phyloP scores from a whole-genome alignment of 2,329 filamentous ascomycete genomes.

The Grosmannia huntii region DNA sequence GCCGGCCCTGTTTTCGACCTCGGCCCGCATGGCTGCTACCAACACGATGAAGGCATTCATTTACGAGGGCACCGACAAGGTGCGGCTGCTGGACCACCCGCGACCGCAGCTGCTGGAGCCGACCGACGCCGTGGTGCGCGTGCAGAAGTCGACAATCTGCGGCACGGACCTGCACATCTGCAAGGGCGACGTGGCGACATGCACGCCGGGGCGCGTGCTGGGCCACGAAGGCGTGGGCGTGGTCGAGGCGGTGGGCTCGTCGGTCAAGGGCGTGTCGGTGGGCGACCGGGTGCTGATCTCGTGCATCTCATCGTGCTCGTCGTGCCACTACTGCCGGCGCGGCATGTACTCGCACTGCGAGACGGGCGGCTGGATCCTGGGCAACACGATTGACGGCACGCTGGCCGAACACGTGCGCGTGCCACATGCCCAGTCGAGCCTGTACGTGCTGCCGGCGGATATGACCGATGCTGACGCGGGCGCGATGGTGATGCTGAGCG shows the following conservation, averaged over 20 bases:
- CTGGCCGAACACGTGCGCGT: slow-evolving; percentile 45
- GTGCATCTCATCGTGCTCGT: slow-evolving; percentile 36
- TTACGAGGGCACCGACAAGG: slow-evolving; percentile 22
- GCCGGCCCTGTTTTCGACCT: background rate
- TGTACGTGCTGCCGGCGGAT: slow-evolving; percentile 29
- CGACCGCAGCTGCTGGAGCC: slow-evolving; percentile 26
- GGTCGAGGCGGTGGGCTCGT: slow-evolving; percentile 29
- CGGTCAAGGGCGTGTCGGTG: slow-evolving; percentile 31
- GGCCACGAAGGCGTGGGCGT: slow-evolving; percentile 42
- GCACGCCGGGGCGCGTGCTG: slow-evolving; percentile 30
- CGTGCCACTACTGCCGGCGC: slow-evolving; percentile 35
- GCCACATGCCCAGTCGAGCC: slow-evolving; percentile 33
- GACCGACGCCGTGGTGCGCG: slow-evolving; percentile 35
- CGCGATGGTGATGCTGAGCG: slow-evolving; percentile 36
- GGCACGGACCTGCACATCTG: slow-evolving; percentile 43
- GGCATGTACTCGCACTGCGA: slow-evolving; percentile 40
- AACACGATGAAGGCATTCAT: slow-evolving; percentile 35
- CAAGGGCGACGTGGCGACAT: slow-evolving; percentile 38
- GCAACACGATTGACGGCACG: slow-evolving; percentile 38
- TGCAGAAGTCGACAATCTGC: slow-evolving; percentile 37
- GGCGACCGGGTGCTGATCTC: slow-evolving; percentile 40
- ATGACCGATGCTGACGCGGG: slow-evolving; percentile 22
- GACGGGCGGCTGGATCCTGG: slow-evolving; percentile 41
- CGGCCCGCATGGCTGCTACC: slow-evolving; percentile 4
- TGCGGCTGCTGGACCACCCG: slow-evolving; percentile 27